phyloP scores from a whole-genome alignment of 192 early-diverging fungal species.

The Kappamyces sp. region DNA sequence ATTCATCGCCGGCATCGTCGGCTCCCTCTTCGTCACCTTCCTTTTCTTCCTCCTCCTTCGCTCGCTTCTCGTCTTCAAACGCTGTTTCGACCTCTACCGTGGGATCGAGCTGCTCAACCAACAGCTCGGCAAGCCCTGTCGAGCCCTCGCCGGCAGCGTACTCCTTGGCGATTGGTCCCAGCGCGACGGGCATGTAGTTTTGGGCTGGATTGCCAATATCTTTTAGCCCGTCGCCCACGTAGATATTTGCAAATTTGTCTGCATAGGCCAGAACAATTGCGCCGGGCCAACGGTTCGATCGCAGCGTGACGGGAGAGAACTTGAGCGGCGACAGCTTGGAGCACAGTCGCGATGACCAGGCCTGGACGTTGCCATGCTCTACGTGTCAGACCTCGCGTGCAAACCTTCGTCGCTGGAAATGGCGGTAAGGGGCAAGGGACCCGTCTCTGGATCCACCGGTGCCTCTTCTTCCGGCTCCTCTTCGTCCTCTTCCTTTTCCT shows the following conservation, averaged over 20 bases:
- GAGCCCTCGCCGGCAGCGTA: slow-evolving; percentile 34
- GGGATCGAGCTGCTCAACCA: slow-evolving; percentile 50
- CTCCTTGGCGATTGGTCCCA: slow-evolving; percentile 43
- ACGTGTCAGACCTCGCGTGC: slow-evolving; percentile 6
- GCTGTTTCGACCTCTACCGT: slow-evolving; percentile 52
- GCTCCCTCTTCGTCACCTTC: slow-evolving; percentile 42
- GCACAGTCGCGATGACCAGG: slow-evolving; percentile 44
- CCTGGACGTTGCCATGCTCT: slow-evolving; percentile 39
- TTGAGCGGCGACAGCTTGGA: slow-evolving; percentile 36
- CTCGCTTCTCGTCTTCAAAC: slow-evolving; percentile 44
- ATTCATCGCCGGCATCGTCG: slow-evolving; percentile 38
- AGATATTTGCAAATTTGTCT: slow-evolving; percentile 58
- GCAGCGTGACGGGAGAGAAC: slow-evolving; percentile 47
- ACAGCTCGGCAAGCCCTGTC: slow-evolving; percentile 21
- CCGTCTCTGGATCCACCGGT: slow-evolving; percentile 42
- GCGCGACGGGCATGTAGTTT: slow-evolving; percentile 31
- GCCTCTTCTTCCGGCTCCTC: slow-evolving; percentile 27
- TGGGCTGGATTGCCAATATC: slow-evolving; percentile 28
- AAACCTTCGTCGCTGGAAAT: slow-evolving; percentile 46
- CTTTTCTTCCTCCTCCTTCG: slow-evolving; percentile 43
- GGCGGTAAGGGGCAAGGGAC: slow-evolving; percentile 37
- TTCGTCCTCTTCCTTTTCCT: slow-evolving; percentile 26
- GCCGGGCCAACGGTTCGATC: slow-evolving; percentile 55
- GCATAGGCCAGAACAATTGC: slow-evolving; percentile 48
- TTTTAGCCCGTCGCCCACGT: slow-evolving; percentile 56